Base-by-base conservation (phyloP, 148 eudicot genomes). In the Euryodendron excelsum region DNA sequence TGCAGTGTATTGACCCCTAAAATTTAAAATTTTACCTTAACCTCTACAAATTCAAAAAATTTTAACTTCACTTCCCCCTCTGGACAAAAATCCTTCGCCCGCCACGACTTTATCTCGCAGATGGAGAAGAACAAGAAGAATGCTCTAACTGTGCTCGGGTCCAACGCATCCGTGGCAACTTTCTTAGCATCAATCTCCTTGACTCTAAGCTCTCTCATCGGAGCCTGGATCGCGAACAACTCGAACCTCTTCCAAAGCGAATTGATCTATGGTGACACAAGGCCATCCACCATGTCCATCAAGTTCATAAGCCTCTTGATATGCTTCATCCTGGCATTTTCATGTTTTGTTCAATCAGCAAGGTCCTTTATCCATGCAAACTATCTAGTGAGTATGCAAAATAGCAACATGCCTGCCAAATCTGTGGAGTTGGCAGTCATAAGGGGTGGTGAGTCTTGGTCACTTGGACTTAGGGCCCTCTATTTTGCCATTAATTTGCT, bases 401-500 rank as follows among this genome's bases (percentile, higher is more conserved):
- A 76, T 37, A 75, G 55, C 58, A 84, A 88, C 61, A 79, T 86
- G 1, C 83, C 91, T 2, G 47, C 64, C 0, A 77, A 74, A 5
- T 87, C 82, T 63, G 89, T 91, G 0, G 93, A 90, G 50, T 55
- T 79, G 70, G 85, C 78, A 20, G 91, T 91, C 1, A 90, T 91
- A 27, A 84, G 90, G 31, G 96, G 96, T 0, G 90, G 91, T 13
- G 93, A 91, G 52, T 91, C 86, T 69, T 94, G 96, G 94, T 87
- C 90, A 55, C 77, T 90, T 58, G 96, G 96, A 12, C 87, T 94
- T 15, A 84, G 96, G 69, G 87, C 93, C 15, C 84, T 91, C 5
- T 91, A 94, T 69, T 89, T 94, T 77, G 93, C 98, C 6, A 86
- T 86, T 10, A 75, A 66, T 52, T 72, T 94, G 87, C 76, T 94